phyloP scores from a whole-genome alignment of 306 rosid genomes.

The Inga leiocalycina region DNA sequence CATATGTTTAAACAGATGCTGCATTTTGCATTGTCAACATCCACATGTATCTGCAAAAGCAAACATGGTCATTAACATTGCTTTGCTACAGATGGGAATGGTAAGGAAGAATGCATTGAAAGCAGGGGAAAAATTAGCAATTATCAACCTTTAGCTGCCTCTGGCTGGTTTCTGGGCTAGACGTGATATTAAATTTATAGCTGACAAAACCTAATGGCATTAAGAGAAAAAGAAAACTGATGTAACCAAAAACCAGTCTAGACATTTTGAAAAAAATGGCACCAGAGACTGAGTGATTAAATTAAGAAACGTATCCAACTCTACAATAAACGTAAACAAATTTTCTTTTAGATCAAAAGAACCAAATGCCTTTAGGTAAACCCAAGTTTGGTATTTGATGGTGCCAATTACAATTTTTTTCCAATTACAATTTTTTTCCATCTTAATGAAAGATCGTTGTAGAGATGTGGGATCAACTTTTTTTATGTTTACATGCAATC shows the following conservation, averaged over 20 bases:
- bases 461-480: constrained; percentile 7
- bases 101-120: constrained; percentile 3
- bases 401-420: constrained; percentile 4
- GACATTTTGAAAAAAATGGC: constrained; percentile 14
- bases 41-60: constrained; percentile 63
- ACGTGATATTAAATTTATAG: constrained; percentile 62
- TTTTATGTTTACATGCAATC: not conserved
- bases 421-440: constrained; percentile 11
- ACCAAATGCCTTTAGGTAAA: constrained; percentile 22
- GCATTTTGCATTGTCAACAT: constrained; percentile 86
- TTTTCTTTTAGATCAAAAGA: constrained; percentile 14
- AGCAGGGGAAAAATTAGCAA: constrained; percentile 11
- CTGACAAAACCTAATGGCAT: constrained; percentile 56
- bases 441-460: constrained; percentile 11
- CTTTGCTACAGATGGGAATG: constrained; percentile 18
- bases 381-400: constrained; percentile 9
- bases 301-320: constrained; percentile 16
- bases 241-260: constrained; percentile 23
- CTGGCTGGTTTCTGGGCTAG: constrained; percentile 53
- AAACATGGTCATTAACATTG: constrained; percentile 35
- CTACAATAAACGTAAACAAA: not conserved
- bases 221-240: constrained; percentile 24
- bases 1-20: constrained; percentile 89
- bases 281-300: constrained; percentile 30
- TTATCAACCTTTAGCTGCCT: constrained; percentile 56